Conservation (phyloP, 2,329 filamentous ascomycete genomes). For the Aspergillus proliferans region DNA sequence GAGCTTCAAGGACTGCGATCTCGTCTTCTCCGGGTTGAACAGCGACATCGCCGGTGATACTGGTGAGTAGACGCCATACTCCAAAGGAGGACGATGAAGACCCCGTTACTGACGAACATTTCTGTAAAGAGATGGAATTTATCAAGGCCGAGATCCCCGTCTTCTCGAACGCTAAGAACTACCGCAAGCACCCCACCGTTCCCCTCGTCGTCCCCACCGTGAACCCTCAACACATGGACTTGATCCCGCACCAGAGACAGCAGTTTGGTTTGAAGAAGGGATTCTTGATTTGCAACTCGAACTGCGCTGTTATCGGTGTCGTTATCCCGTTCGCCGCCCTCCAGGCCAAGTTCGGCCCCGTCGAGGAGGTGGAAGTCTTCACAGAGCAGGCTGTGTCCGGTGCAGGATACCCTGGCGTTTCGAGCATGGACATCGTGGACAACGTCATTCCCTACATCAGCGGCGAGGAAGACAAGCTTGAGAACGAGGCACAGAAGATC, state of each 20-base stretch:
- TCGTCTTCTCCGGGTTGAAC: conserved; percentile 90
- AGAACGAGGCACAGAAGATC: conserved; percentile 93
- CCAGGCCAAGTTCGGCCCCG: conserved; percentile 76
- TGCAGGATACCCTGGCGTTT: conserved; percentile 62
- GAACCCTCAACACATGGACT: conserved; percentile 77
- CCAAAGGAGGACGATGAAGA: neutral
- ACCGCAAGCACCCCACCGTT: conserved; percentile 81
- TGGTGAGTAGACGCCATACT: conserved; percentile 51
- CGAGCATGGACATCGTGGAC: conserved; percentile 91
- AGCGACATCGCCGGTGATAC: conserved; percentile 87
- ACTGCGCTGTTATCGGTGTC: conserved; percentile 93
- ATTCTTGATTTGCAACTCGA: conserved; percentile 95
- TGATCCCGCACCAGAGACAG: conserved; percentile 82
- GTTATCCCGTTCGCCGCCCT: conserved; percentile 92
- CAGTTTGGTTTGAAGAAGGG: conserved; percentile 70
- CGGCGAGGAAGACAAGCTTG: conserved; percentile 93
- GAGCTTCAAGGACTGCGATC: conserved; percentile 81
- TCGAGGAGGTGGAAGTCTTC: conserved; percentile 71
- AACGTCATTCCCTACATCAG: conserved; percentile 92
- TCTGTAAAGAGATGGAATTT: conserved; percentile 71
- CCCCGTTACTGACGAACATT: conserved; percentile 3
- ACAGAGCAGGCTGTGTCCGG: conserved; percentile 94
- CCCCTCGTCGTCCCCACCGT: conserved; percentile 93
- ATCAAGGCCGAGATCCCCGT: conserved; percentile 80
- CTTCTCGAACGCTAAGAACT: conserved; percentile 98